These are phyloP conservation scores for Chlamydomonas applanata DNA, from an alignment of 139 green algal species.

Conservation along the genomic window DNA sequence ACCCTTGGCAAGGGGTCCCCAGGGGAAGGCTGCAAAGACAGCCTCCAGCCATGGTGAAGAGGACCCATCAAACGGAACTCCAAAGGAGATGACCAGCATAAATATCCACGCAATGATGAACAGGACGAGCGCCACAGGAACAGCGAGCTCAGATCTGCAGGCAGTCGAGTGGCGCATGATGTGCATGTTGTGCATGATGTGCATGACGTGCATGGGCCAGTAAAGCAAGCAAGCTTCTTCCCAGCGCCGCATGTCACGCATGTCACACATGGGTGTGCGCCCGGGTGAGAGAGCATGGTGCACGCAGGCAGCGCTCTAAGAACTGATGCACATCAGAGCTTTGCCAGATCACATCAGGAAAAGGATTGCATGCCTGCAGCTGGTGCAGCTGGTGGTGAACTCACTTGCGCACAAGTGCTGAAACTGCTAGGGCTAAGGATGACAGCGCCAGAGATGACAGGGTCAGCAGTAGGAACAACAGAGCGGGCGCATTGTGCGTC, in stretches of 20 bases:
- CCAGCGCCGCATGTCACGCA: not conserved
- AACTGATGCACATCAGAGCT: no score
- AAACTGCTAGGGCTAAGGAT: not conserved
- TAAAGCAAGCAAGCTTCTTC: not conserved
- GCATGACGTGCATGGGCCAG: not conserved
- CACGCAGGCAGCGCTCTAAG: no score
- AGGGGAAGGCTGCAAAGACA: conserved; percentile 71
- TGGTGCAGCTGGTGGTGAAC: no score
- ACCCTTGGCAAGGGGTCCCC: conserved; percentile 74
- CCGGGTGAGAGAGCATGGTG: not conserved
- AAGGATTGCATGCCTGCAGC: no score
- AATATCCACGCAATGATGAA: conserved; percentile 42
- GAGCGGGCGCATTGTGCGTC: conserved; percentile 9
- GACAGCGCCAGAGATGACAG: conserved; percentile 9
- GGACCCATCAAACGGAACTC: conserved; percentile 27
- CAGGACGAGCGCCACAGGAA: conserved; percentile 28
- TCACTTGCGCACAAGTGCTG: conserved; percentile 18
- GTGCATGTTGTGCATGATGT: not conserved
- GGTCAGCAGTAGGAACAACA: conserved; percentile 39
- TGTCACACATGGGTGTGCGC: not conserved
- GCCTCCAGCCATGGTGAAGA: not conserved
- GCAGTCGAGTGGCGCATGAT: not conserved
- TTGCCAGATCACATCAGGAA: no score
- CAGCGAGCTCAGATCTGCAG: conserved; percentile 9
- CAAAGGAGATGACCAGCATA: conserved; percentile 42